A percentile compares a stretch with the other conserved stretches of the same genome.
Conservation (phyloP, 805 yeast species). For the Scheffersomyces lignosus region DNA sequence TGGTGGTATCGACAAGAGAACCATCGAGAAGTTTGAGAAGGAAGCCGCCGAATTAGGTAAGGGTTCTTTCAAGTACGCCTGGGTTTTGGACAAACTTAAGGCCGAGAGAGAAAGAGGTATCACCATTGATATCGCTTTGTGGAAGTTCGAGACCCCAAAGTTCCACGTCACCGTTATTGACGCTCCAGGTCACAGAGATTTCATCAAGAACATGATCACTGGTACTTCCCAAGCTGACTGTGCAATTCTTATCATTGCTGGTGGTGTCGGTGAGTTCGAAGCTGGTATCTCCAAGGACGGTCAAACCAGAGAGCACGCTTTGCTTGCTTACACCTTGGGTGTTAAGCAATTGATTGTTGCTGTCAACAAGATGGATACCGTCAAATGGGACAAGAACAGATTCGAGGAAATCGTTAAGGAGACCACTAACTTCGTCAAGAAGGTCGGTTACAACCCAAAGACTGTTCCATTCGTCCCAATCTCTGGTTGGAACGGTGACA, state of each 20-base stretch:
- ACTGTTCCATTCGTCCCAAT: conserved; percentile 85
- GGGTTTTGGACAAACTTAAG: conserved; percentile 93
- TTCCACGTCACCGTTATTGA: conserved; percentile 89
- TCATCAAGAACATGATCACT: conserved; percentile 94
- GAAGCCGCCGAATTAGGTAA: conserved; percentile 96
- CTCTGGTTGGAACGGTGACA: conserved; percentile 92
- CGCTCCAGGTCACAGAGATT: conserved; percentile 96
- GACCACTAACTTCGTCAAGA: conserved; percentile 77
- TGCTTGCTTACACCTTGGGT: conserved; percentile 87
- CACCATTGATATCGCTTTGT: conserved; percentile 79
- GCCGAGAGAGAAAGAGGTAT: conserved; percentile 97
- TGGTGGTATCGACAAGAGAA: conserved; percentile 99
- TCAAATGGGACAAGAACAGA: conserved; percentile 81
- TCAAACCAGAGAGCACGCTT: conserved; percentile 94
- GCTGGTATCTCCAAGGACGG: conserved; percentile 95
- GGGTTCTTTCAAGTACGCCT: conserved; percentile 96
- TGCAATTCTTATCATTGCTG: conserved; percentile 87
- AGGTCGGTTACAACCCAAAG: conserved; percentile 83
- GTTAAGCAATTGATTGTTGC: conserved; percentile 86
- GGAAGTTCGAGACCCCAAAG: conserved; percentile 85
- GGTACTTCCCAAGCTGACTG: conserved; percentile 95
- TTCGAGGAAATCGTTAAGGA: conserved; percentile 77
- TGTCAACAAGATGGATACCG: conserved; percentile 94
- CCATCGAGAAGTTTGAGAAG: conserved; percentile 96
- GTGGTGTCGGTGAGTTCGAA: conserved; percentile 93